Evolutionary conservation across 257 asterid genomes (phyloP).

Genomic region (Cordia subcordata): DNA sequence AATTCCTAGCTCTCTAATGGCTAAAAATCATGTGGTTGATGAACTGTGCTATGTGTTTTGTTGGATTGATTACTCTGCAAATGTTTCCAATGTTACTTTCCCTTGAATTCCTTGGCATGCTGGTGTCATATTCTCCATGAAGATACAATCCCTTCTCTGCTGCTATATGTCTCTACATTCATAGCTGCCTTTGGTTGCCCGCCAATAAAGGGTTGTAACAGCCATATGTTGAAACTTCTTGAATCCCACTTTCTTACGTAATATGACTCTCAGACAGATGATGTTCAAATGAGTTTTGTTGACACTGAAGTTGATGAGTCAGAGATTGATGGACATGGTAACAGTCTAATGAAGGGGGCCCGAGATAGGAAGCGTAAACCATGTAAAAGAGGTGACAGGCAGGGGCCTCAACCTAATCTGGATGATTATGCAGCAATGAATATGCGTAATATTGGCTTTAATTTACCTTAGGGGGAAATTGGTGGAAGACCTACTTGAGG

Average conservation of each 20-base stretch:
- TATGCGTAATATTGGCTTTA: conserved; percentile 79
- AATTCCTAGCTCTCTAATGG: too few relatives aligned
- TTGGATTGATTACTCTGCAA: too few relatives aligned
- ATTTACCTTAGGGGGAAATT: conserved; percentile 84
- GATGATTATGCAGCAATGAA: conserved; percentile 96
- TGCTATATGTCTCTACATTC: too few relatives aligned
- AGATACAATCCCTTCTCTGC: too few relatives aligned
- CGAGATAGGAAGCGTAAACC: conserved; percentile 75
- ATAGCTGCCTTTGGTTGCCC: too few relatives aligned
- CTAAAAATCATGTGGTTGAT: too few relatives aligned
- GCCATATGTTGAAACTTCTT: conserved; percentile 96
- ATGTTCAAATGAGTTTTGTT: conserved; percentile 81
- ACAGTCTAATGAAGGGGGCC: conserved; percentile 40
- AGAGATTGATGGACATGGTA: conserved; percentile 59
- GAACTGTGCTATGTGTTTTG: too few relatives aligned
- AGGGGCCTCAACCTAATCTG: conserved; percentile 79
- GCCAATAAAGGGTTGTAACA: too few relatives aligned
- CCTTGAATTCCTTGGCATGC: too few relatives aligned
- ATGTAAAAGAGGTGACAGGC: conserved; percentile 53
- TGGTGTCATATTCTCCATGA: too few relatives aligned
- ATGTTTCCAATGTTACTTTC: too few relatives aligned
- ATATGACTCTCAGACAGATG: conserved; percentile 77
- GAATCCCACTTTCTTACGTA: conserved; percentile 81
- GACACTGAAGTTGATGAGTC: conserved; percentile 71
- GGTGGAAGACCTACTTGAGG: conserved; percentile 96